Conservation (phyloP, 129 eudicot genomes). For the Centaurea solstitialis region DNA sequence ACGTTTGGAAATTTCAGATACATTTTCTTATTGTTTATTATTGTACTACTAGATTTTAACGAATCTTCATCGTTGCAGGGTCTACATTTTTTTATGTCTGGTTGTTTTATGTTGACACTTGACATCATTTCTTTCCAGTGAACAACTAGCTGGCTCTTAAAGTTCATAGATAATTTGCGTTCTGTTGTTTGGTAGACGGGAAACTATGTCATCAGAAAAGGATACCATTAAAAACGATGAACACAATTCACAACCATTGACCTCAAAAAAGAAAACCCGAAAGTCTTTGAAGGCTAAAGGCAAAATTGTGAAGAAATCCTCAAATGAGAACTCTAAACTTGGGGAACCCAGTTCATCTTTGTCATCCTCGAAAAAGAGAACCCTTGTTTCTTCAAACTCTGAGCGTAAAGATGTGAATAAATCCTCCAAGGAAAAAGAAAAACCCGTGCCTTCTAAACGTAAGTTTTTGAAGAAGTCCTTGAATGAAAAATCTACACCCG, state of each 20-base stretch:
- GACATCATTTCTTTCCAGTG: background rate
- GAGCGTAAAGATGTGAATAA: conserved; percentile 17
- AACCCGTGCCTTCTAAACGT: conserved; percentile 1
- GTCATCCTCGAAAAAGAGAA: conserved; percentile 26
- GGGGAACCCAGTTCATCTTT: conserved; percentile 13
- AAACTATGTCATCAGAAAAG: conserved; percentile 26
- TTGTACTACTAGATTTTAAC: background rate
- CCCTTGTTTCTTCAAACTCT: background rate
- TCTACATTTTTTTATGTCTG: background rate
- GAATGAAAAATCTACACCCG: conserved; percentile 16
- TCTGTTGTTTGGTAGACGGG: background rate
- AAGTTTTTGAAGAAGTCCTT: conserved; percentile 19
- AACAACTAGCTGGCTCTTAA: conserved; percentile 1
- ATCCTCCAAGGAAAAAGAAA: conserved; percentile 15
- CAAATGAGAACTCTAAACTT: conserved; percentile 8
- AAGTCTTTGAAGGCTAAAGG: conserved; percentile 29
- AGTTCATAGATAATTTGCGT: conserved; percentile 6
- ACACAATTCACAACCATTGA: background rate
- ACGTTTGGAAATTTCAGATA: background rate
- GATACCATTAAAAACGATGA: conserved; percentile 1
- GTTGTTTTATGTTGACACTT: conserved; percentile 2
- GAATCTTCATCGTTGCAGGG: conserved; percentile 30
- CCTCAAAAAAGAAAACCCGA: conserved; percentile 21
- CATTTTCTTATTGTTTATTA: background rate
- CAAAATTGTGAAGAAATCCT: conserved; percentile 35